Base-by-base conservation (phyloP, 2,329 filamentous ascomycete genomes). In the Penicillium palitans region DNA sequence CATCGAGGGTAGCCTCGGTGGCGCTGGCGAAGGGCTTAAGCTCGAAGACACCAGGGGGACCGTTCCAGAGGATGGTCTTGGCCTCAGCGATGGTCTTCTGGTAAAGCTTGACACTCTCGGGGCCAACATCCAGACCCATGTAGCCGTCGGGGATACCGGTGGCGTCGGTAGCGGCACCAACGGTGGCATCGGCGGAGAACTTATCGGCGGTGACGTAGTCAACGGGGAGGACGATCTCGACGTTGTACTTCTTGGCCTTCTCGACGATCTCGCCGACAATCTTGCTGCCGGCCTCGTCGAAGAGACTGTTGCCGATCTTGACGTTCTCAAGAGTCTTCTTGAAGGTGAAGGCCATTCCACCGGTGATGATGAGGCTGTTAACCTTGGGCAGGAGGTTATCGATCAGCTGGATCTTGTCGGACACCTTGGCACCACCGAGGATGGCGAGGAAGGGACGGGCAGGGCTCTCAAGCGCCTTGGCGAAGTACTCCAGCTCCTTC, bases 401-500 rank as follows among this genome's bases (percentile, higher is more conserved):
- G 75, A 99, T 98, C 70, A 99, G 86, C 84, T 97, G 91, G 78
- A 99, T 99, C 89, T 99, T 99, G 86, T 99, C 95, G 45, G 91
- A 96, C 68, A 99, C 92, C 86, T 99, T 99, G 77, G 95, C 92
- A 69, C 95, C 95, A 70, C 95, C 95, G 54, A 99, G 90, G 75
- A 99, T 99, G 76, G 95, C 96, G 55, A 99, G 88, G 90, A 99
- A 99, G 61, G 95, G 95, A 57, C 93, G 88, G 82, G 96, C 84
- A 62, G 95, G 95, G 70, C 85, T 87, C 83, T 99, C 95, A 61
- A 99, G 90, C 40, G 92, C 95, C 83, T 97, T 87, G 66, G 95
- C 95, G 76, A 99, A 99, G 88, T 99, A 99, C 76, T 99, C 95
- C 64, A 99, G 90, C 81, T 99, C 95, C 85, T 98, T 99, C 90